Evolutionary conservation across 2,329 filamentous ascomycete genomes (phyloP).

Genomic region (Beauveria sp.): DNA sequence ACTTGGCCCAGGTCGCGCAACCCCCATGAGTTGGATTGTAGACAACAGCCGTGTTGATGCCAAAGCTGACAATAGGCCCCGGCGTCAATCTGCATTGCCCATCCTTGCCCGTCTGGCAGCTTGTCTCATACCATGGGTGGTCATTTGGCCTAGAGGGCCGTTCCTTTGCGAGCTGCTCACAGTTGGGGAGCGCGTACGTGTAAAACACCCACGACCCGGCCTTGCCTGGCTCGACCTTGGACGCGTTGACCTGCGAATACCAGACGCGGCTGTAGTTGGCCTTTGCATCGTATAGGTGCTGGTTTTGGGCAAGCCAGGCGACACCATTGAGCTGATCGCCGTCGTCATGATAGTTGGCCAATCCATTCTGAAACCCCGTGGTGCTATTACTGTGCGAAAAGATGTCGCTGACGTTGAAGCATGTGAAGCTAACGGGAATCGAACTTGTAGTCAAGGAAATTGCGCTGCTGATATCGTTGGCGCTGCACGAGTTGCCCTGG

Average conservation of each 20-base stretch:
- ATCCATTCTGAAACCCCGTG: slow-evolving; percentile 14
- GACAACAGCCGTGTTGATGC: neutral
- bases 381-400: slow-evolving; percentile 13
- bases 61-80: slow-evolving; percentile 3
- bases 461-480: slow-evolving; percentile 13
- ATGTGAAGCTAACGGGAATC: slow-evolving; percentile 13
- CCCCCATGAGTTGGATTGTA: neutral
- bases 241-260: slow-evolving; percentile 10
- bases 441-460: slow-evolving; percentile 14
- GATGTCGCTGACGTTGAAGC: slow-evolving; percentile 18
- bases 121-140: slow-evolving; percentile 8
- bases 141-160: neutral
- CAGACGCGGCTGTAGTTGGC: slow-evolving; percentile 14
- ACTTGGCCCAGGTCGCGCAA: neutral
- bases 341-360: neutral
- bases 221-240: slow-evolving; percentile 9
- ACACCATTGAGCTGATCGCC: slow-evolving; percentile 11
- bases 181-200: slow-evolving; percentile 13
- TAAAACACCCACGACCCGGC: slow-evolving; percentile 13
- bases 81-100: slow-evolving; percentile 10
- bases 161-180: slow-evolving; percentile 1
- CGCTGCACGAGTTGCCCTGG: slow-evolving; percentile 11
- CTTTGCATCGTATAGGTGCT: slow-evolving; percentile 11
- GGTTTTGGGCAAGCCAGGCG: slow-evolving; percentile 13
- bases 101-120: slow-evolving; percentile 12